phyloP scores from a whole-genome alignment of 805 yeast genomes.

The Priceomyces castillae region DNA sequence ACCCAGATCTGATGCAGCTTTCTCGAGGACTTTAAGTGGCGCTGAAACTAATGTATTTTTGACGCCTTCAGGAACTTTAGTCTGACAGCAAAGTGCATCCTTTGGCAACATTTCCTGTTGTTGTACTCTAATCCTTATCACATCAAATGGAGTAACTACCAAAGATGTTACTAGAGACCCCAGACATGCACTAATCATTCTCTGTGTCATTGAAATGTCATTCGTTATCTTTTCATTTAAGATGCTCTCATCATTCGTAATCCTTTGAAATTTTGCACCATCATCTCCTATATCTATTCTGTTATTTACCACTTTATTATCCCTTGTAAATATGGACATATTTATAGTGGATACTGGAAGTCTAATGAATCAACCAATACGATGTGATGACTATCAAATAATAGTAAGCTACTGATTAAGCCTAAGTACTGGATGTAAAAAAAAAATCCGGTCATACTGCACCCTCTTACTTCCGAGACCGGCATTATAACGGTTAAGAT shows the following conservation, averaged over 20 bases:
- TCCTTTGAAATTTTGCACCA: background rate
- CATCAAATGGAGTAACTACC: conserved; percentile 79
- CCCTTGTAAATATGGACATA: background rate
- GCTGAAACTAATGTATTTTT: conserved; percentile 27
- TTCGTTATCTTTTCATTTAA: conserved; percentile 2
- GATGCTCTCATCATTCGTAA: background rate
- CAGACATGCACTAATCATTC: conserved; percentile 76
- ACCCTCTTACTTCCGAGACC: conserved; percentile 1
- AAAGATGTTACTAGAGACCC: conserved; percentile 73
- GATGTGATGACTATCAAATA: background rate
- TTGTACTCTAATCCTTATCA: conserved; percentile 70
- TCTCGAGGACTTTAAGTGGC: conserved; percentile 26
- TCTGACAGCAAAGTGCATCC: conserved; percentile 25
- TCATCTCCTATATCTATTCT: conserved; percentile 1
- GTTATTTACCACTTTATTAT: background rate
- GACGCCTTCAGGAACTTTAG: conserved; percentile 19
- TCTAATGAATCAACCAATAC: background rate
- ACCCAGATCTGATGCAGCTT: conserved; percentile 29
- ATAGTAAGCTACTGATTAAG: background rate
- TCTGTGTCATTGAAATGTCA: conserved; percentile 50
- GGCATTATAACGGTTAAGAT: background rate
- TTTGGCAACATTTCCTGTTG: conserved; percentile 63
- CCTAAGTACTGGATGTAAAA: background rate
- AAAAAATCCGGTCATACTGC: background rate
- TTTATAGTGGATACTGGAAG: background rate